Evolutionary conservation across 2,329 filamentous ascomycete genomes (phyloP).

Genomic region (Aspergillus sp.): DNA sequence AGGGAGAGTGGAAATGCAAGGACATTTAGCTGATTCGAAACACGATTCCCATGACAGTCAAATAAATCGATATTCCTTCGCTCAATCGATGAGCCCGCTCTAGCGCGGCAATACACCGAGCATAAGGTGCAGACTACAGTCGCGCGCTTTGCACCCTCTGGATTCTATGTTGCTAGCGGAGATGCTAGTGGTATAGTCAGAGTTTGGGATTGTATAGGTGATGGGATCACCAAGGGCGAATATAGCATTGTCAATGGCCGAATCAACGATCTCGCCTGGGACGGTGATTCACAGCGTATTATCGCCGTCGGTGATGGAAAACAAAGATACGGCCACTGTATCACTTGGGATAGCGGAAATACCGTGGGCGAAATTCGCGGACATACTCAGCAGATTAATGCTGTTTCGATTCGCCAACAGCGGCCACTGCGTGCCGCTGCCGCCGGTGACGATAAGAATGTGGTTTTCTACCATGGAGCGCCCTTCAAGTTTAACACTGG

Average conservation of each 20-base stretch:
- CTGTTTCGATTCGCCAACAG: conserved; percentile 84
- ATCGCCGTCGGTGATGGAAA: conserved; percentile 95
- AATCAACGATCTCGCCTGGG: conserved; percentile 97
- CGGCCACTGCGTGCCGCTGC: conserved; percentile 89
- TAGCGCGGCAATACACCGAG: conserved; percentile 85
- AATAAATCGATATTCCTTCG: conserved; percentile 97
- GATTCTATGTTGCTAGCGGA: conserved; percentile 92
- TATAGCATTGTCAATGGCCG: conserved; percentile 92
- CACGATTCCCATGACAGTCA: conserved; percentile 57
- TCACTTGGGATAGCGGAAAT: conserved; percentile 94
- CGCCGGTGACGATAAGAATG: conserved; percentile 81
- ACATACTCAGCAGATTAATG: conserved; percentile 87
- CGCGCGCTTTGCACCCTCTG: conserved; percentile 88
- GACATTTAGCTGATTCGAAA: neutral
- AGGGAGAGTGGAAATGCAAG: neutral
- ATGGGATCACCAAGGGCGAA: conserved; percentile 88
- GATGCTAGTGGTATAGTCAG: conserved; percentile 81
- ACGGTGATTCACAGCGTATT: conserved; percentile 92
- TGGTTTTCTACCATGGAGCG: conserved; percentile 90
- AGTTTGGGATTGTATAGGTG: conserved; percentile 86
- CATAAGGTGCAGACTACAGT: conserved; percentile 89
- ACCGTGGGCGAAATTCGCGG: conserved; percentile 91
- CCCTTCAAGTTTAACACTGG: conserved; percentile 97
- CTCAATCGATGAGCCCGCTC: conserved; percentile 83
- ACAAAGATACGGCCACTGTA: conserved; percentile 89